A percentile compares a stretch with the other conserved stretches of the same genome.
phyloP scores from a whole-genome alignment of 495 filamentous ascomycete species.

The Penicillium mononematosum region DNA sequence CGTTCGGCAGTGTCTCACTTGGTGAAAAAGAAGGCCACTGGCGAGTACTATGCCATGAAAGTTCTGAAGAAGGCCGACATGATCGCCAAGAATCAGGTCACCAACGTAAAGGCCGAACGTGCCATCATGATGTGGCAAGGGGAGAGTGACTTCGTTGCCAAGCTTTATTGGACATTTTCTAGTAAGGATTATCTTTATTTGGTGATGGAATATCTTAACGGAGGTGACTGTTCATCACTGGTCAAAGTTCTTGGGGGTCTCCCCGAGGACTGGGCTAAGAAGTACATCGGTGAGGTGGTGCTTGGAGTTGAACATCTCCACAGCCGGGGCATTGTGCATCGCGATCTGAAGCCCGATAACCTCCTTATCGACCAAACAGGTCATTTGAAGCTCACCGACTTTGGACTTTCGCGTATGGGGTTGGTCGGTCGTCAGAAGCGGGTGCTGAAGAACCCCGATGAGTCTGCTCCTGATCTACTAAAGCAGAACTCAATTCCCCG shows the following conservation, averaged over 20 bases:
- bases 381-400: constrained; percentile 95
- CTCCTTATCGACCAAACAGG: constrained; percentile 95
- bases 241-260: constrained; percentile 90
- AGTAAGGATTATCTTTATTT: constrained; percentile 99
- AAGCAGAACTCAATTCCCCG: constrained; percentile 90
- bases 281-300: constrained; percentile 93
- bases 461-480: constrained; percentile 83
- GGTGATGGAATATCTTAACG: constrained; percentile 99
- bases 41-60: constrained; percentile 98
- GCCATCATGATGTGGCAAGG: constrained; percentile 99
- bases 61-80: constrained; percentile 98
- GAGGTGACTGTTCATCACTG: constrained; percentile 93
- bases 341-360: constrained; percentile 96
- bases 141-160: constrained; percentile 98
- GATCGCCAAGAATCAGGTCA: constrained; percentile 99
- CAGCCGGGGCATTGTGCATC: constrained; percentile 89
- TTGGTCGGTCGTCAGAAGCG: constrained; percentile 94
- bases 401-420: constrained; percentile 96
- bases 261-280: constrained; percentile 95
- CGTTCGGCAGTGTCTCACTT: constrained; percentile 97
- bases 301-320: constrained; percentile 95
- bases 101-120: constrained; percentile 96
- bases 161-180: constrained; percentile 98
- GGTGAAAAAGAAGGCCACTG: constrained; percentile 96
- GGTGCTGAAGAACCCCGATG: constrained; percentile 75